Evolutionary conservation across 1,139 yeast species (phyloP).

Genomic region (Diutina catenulata): DNA sequence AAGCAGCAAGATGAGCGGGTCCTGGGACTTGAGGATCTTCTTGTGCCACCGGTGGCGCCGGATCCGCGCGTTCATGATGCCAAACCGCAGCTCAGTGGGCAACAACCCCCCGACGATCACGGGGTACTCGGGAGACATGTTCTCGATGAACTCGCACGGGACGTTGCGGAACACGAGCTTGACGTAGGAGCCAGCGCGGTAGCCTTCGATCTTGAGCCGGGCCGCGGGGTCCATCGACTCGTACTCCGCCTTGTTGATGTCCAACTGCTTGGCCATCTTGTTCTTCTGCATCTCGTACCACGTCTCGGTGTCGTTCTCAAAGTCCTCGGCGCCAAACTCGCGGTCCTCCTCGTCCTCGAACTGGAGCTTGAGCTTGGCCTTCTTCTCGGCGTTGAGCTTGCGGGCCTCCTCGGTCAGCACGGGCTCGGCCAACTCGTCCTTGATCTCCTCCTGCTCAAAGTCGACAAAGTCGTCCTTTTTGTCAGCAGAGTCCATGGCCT

Average conservation of each 20-base stretch:
- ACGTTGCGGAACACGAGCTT: constrained; percentile 71
- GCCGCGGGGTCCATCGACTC: constrained; percentile 65
- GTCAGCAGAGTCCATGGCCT: neutral
- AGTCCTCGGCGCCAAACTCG: constrained; percentile 62
- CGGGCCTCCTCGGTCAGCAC: constrained; percentile 59
- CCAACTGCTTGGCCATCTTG: constrained; percentile 91
- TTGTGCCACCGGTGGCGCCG: constrained; percentile 99
- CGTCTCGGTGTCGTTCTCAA: constrained; percentile 74
- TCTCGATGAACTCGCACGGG: constrained; percentile 86
- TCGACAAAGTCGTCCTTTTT: constrained; percentile 9
- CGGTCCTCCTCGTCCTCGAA: constrained; percentile 87
- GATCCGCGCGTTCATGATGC: constrained; percentile 83
- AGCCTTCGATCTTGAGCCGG: constrained; percentile 80
- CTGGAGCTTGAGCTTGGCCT: constrained; percentile 77
- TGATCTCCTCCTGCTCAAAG: constrained; percentile 14
- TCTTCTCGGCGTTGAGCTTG: constrained; percentile 73
- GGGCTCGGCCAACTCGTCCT: constrained; percentile 21
- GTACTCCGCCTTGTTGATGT: constrained; percentile 75
- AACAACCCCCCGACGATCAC: constrained; percentile 83
- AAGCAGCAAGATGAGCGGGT: constrained; percentile 82
- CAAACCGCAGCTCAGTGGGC: constrained; percentile 86
- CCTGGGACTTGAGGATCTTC: constrained; percentile 88
- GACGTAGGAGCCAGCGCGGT: constrained; percentile 87
- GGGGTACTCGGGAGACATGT: constrained; percentile 78
- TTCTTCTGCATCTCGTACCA: constrained; percentile 98